These are phyloP conservation scores for Clarireedia sp. DNA, from an alignment of 2,329 filamentous ascomycete genomes.

Conservation along the genomic window DNA sequence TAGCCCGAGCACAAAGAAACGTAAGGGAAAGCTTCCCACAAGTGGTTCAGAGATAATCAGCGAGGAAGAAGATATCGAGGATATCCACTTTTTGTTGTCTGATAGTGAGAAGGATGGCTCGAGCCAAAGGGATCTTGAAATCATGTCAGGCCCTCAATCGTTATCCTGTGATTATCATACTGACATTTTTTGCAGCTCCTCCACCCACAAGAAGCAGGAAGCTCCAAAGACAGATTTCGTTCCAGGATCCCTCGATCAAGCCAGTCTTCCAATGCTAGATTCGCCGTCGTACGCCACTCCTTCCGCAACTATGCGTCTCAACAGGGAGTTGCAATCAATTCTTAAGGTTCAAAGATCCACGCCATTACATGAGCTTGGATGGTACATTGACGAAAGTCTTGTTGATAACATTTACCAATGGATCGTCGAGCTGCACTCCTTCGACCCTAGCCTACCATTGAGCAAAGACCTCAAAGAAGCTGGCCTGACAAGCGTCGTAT, in stretches of 20 bases:
- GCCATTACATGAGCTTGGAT: constrained; percentile 62
- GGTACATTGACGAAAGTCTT: constrained; percentile 62
- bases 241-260: constrained; percentile 57
- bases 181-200: neutral
- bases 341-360: constrained; percentile 55
- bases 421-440: constrained; percentile 85
- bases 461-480: constrained; percentile 63
- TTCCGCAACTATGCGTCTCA: constrained; percentile 52
- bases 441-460: constrained; percentile 60
- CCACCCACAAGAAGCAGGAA: neutral
- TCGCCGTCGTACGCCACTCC: constrained; percentile 57
- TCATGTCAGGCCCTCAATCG: constrained; percentile 11
- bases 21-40: constrained; percentile 2
- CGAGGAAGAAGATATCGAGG: constrained; percentile 27
- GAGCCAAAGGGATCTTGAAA: constrained; percentile 9
- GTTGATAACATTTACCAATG: constrained; percentile 68
- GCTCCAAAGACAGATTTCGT: constrained; percentile 48
- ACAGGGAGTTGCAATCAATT: constrained; percentile 55
- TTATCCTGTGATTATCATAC: neutral
- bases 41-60: constrained; percentile 7
- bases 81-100: constrained; percentile 34
- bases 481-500: constrained; percentile 58
- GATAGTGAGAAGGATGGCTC: constrained; percentile 25
- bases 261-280: constrained; percentile 54
- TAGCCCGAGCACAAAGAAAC: neutral